Evolutionary conservation across 2,329 filamentous ascomycete species (phyloP).

Genomic region (Ascochyta rabiei): DNA sequence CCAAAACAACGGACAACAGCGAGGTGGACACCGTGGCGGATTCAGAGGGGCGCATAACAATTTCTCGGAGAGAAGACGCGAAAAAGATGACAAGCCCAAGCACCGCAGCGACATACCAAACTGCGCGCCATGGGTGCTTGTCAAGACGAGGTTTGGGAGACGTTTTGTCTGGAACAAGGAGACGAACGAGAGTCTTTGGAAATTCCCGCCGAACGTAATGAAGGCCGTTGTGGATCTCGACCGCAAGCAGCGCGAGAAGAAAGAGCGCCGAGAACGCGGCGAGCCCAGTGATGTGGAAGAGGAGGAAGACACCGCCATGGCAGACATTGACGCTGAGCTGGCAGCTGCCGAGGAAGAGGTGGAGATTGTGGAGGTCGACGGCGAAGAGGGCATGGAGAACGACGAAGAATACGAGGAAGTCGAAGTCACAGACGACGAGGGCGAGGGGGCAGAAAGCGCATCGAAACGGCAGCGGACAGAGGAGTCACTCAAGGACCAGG

Average conservation of each 20-base stretch:
- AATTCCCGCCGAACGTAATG: constrained; percentile 86
- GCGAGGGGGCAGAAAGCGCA: constrained; percentile 54
- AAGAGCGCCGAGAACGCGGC: constrained; percentile 58
- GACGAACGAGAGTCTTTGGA: constrained; percentile 93
- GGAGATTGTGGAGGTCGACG: constrained; percentile 43
- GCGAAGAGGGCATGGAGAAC: constrained; percentile 55
- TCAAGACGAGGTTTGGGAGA: constrained; percentile 89
- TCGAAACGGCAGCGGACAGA: constrained; percentile 58
- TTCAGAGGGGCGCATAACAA: constrained; percentile 58
- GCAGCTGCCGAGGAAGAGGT: constrained; percentile 39
- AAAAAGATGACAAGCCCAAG: constrained; percentile 79
- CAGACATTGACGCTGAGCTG: constrained; percentile 41
- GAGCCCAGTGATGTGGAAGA: constrained; percentile 46
- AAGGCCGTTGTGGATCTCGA: constrained; percentile 73
- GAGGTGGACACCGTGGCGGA: constrained; percentile 47
- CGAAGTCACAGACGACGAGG: constrained; percentile 69
- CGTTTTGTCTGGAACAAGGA: constrained; percentile 88
- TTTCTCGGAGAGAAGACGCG: constrained; percentile 66
- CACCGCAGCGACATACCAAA: constrained; percentile 79
- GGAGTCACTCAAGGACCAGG: constrained; percentile 51
- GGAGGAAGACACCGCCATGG: constrained; percentile 38
- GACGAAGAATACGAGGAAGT: constrained; percentile 80
- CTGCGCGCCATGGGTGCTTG: constrained; percentile 84
- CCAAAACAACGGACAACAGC: constrained; percentile 20
- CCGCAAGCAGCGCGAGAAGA: constrained; percentile 72